phyloP scores from a whole-genome alignment of 805 yeast genomes.

The Candida michaelii region DNA sequence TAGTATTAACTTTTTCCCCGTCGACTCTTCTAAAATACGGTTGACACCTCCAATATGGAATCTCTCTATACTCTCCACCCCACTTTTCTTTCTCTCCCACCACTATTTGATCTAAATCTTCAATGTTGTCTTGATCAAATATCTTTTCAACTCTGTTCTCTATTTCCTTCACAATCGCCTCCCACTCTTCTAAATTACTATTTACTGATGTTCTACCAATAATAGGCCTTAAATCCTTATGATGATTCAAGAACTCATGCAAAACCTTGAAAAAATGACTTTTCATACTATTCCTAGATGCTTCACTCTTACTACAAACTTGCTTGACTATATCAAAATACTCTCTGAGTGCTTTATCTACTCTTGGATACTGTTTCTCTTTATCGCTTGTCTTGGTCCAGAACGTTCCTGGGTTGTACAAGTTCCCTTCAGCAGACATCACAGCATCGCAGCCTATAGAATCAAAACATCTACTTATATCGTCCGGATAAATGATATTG shows the following conservation, averaged over 20 bases:
- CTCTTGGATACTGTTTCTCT: slow-evolving; percentile 78
- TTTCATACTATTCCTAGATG: slow-evolving; percentile 82
- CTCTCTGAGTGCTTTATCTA: slow-evolving; percentile 79
- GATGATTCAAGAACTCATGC: slow-evolving; percentile 73
- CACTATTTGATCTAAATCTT: slow-evolving; percentile 52
- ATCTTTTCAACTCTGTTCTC: slow-evolving; percentile 65
- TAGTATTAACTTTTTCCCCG: slow-evolving; percentile 55
- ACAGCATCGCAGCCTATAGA: slow-evolving; percentile 80
- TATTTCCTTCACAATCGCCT: slow-evolving; percentile 56
- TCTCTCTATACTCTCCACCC: slow-evolving; percentile 79
- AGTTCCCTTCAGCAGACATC: slow-evolving; percentile 96
- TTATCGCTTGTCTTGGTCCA: slow-evolving; percentile 50
- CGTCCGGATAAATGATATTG: slow-evolving; percentile 86
- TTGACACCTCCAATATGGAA: slow-evolving; percentile 96
- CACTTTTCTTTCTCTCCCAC: slow-evolving; percentile 58
- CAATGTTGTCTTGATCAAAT: slow-evolving; percentile 50
- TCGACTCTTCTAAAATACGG: slow-evolving; percentile 90
- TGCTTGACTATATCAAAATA: slow-evolving; percentile 73
- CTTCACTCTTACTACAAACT: slow-evolving; percentile 52
- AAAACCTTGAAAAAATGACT: slow-evolving; percentile 87
- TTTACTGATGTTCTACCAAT: slow-evolving; percentile 57
- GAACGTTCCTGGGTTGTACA: slow-evolving; percentile 92
- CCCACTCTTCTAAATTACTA: slow-evolving; percentile 42
- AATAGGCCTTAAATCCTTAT: slow-evolving; percentile 74
- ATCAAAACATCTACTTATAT: slow-evolving; percentile 65